Evolutionary conservation across 2,329 filamentous ascomycete genomes (phyloP), one percentile per base, ranked within the genome.

Genomic region (Pseudogymnoascus sp.): DNA sequence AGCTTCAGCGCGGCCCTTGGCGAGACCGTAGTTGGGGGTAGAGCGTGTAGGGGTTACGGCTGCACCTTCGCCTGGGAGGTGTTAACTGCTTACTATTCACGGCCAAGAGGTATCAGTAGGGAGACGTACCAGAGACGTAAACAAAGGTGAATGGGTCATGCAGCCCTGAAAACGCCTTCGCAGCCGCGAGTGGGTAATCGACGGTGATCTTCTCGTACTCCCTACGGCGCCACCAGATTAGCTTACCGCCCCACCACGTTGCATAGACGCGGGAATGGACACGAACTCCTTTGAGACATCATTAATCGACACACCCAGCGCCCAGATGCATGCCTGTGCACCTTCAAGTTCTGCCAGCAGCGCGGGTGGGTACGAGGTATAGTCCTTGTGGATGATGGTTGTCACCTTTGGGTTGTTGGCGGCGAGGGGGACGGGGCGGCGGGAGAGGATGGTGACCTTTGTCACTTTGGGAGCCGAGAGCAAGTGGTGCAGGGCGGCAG

Each of bases 251-350:
- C 39, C 11, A 43, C 39, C 22, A 8, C 7, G 28, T 3, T 22
- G 38, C 14, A 47, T 11, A 12, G 18, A 25, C 7, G 5, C 4
- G 6, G 28, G 37, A 12, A 41, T 35, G 39, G 62, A 47, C 14
- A 69, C 79, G 63, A 68, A 86, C 80, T 86, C 82, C 63, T 82
- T 83, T 61, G 70, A 70, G 6, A 89, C 86, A 39, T 79, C 74
- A 9, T 72, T 82, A 67, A 85, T 81, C 63, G 81, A 84, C 57
- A 86, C 83, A 0, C 89, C 88, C 50, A 87, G 76, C 0, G 89
- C 88, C 89, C 89, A 92, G 1, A 91, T 85, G 62, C 84, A 88
- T 1, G 85, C 88, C 6, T 80, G 75, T 0, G 88, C 88, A 20
- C 82, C 87, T 59, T 79, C 77, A 0, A 92, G 76, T 68, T 86